These are phyloP conservation scores for Phytophthora multivora DNA, from an alignment of 352 stramenopile species.

Conservation along the genomic window DNA sequence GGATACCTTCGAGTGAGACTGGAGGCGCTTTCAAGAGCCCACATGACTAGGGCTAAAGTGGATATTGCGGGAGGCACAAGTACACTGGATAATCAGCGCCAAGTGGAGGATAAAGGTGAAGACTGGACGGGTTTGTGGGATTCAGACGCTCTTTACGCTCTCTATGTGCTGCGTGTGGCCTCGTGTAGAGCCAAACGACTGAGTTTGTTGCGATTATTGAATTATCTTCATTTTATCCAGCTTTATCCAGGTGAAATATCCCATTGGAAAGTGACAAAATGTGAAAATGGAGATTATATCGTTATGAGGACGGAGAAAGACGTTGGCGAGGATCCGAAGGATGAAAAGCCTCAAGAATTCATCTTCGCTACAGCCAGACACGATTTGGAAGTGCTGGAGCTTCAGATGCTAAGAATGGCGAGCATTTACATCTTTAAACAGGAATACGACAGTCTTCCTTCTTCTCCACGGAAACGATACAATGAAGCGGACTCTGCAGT, in stretches of 20 bases:
- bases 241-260: neutral
- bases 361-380: constrained; percentile 45
- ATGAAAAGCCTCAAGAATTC: constrained; percentile 26
- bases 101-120: neutral
- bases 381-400: constrained; percentile 51
- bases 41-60: constrained; percentile 47
- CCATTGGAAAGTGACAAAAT: constrained; percentile 22
- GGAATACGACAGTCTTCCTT: constrained; percentile 37
- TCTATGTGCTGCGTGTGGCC: constrained; percentile 50
- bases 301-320: constrained; percentile 8
- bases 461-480: constrained; percentile 7
- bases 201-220: constrained; percentile 50
- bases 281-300: constrained; percentile 30
- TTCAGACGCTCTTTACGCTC: constrained; percentile 35
- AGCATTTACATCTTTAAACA: constrained; percentile 61
- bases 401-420: constrained; percentile 46
- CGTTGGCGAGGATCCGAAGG: neutral
- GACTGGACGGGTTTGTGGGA: constrained; percentile 12
- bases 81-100: neutral
- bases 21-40: constrained; percentile 34
- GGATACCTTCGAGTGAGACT: constrained; percentile 45
- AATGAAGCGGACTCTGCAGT: constrained; percentile 1
- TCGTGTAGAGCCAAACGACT: constrained; percentile 44
- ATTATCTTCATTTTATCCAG: constrained; percentile 53
- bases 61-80: constrained; percentile 5